phyloP scores from a whole-genome alignment of 495 filamentous ascomycete species.

The Penicillium coprophilum region DNA sequence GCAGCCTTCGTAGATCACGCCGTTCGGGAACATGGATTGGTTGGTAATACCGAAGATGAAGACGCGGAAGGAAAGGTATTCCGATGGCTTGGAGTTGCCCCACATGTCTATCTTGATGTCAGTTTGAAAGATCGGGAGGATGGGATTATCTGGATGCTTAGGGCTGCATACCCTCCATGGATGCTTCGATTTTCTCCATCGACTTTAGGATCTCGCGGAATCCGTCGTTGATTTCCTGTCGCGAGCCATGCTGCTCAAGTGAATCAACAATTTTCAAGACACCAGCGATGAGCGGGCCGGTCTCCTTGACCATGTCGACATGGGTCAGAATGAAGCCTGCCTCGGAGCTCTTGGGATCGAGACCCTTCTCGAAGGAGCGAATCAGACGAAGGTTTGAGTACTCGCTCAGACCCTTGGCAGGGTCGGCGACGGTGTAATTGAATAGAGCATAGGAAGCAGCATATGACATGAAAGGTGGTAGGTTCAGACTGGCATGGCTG shows the following conservation, averaged over 20 bases:
- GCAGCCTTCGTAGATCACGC: slow-evolving; percentile 83
- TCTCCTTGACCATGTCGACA: slow-evolving; percentile 80
- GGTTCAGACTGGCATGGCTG: slow-evolving; percentile 34
- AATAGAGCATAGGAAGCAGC: slow-evolving; percentile 87
- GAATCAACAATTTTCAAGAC: slow-evolving; percentile 63
- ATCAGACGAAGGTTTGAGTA: slow-evolving; percentile 81
- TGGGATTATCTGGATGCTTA: not conserved
- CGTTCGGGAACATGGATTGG: slow-evolving; percentile 88
- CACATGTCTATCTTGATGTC: slow-evolving; percentile 65
- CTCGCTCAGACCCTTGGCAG: slow-evolving; percentile 56
- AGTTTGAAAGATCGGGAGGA: slow-evolving; percentile 1
- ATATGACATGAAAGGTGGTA: slow-evolving; percentile 90
- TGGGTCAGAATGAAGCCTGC: slow-evolving; percentile 86
- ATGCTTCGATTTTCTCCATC: slow-evolving; percentile 68
- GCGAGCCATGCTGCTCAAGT: slow-evolving; percentile 46
- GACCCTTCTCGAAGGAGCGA: slow-evolving; percentile 83
- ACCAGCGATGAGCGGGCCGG: slow-evolving; percentile 67
- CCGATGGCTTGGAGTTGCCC: slow-evolving; percentile 71
- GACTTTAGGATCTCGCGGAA: slow-evolving; percentile 59
- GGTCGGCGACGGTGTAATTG: slow-evolving; percentile 77
- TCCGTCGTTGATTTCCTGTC: slow-evolving; percentile 60
- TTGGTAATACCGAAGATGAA: slow-evolving; percentile 92
- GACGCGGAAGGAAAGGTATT: slow-evolving; percentile 82
- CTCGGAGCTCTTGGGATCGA: slow-evolving; percentile 83
- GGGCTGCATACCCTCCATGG: slow-evolving; percentile 67